Conservation (phyloP, 805 yeast species). For the Starmerella gropengiesseri region DNA sequence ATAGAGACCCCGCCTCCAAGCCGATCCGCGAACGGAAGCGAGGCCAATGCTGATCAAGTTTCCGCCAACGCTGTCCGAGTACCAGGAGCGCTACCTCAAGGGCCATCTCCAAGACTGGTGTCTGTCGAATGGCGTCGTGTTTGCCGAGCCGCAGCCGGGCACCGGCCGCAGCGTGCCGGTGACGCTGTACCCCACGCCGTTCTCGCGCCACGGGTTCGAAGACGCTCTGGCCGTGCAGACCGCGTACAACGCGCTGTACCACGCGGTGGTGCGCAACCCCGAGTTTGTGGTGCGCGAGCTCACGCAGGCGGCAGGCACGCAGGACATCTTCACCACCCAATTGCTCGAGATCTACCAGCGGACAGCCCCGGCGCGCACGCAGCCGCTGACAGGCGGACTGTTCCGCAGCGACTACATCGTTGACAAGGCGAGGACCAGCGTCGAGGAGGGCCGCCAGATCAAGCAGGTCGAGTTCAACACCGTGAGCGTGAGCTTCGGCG, state of each 20-base stretch:
- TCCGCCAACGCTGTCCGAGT: slow-evolving; percentile 25
- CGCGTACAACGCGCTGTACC: slow-evolving; percentile 63
- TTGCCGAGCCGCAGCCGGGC: slow-evolving; percentile 33
- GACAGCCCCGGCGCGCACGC: slow-evolving; percentile 34
- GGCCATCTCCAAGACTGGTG: slow-evolving; percentile 54
- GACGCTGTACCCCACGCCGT: slow-evolving; percentile 83
- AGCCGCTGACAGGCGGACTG: slow-evolving; percentile 61
- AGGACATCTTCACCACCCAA: slow-evolving; percentile 78
- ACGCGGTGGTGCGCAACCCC: slow-evolving; percentile 46
- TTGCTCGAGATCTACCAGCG: slow-evolving; percentile 47
- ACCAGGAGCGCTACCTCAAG: slow-evolving; percentile 22
- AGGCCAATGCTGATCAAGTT: slow-evolving; percentile 23
- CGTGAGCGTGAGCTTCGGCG: slow-evolving; percentile 91
- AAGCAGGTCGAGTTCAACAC: slow-evolving; percentile 97
- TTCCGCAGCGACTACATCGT: slow-evolving; percentile 86
- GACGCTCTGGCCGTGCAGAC: slow-evolving; percentile 57
- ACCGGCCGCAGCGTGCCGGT: slow-evolving; percentile 62
- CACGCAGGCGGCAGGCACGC: slow-evolving; percentile 27
- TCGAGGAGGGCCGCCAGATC: slow-evolving; percentile 37
- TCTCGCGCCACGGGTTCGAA: slow-evolving; percentile 56
- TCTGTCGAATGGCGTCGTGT: slow-evolving; percentile 66
- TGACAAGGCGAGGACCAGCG: slow-evolving; percentile 31
- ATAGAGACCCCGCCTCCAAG: no score
- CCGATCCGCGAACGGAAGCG: no score
- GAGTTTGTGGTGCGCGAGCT: slow-evolving; percentile 55